Evolutionary conservation across 2,329 filamentous ascomycete species (phyloP), one percentile per base, ranked within the genome.

Genomic region (Pseudocercospora crystallina): DNA sequence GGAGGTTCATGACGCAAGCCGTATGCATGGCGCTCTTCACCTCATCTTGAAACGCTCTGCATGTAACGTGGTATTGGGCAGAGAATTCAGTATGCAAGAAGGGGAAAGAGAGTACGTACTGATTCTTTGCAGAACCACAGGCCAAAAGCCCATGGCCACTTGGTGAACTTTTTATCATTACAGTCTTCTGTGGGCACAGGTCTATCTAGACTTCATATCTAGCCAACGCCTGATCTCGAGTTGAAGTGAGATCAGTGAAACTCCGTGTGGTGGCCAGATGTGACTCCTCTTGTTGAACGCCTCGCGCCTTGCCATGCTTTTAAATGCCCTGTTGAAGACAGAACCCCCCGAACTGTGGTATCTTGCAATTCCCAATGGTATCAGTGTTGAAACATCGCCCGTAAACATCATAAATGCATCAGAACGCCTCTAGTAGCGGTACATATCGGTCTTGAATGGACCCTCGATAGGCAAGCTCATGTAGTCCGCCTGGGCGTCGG

Each of bases 361-460:
- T 49, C 46, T 48, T 32, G 30, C 31, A 29, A 36, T 43, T 44
- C 44, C 38, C 26, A 54, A 46, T 49, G 54, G 51, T 57, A 60
- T 56, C 52, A 57, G 54, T 61, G 58, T 61, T 61, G 58, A 61
- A 60, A 53, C 54, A 57, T 58, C 45, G 45, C 51, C 54, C 54
- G 43, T 57, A 56, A 51, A 55, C 51, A 43, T 59, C 58, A 52
- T 59, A 36, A 58, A 53, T 47, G 29, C 41, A 45, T 49, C 31
- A 44, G 14, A 47, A 53, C 31, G 46, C 63, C 64, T 73, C 81
- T 86, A 87, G 78, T 87, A 87, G 72, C 84, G 79, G 72, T 89
- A 91, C 83, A 91, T 89, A 65, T 97, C 92, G 76, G 80, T 81
- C 90, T 99, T 99, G 88, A 83, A 99, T 67, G 94, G 94, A 72